These are phyloP conservation scores for Lumnitzera racemosa DNA, from an alignment of 345 rosid genomes.

Conservation along the genomic window DNA sequence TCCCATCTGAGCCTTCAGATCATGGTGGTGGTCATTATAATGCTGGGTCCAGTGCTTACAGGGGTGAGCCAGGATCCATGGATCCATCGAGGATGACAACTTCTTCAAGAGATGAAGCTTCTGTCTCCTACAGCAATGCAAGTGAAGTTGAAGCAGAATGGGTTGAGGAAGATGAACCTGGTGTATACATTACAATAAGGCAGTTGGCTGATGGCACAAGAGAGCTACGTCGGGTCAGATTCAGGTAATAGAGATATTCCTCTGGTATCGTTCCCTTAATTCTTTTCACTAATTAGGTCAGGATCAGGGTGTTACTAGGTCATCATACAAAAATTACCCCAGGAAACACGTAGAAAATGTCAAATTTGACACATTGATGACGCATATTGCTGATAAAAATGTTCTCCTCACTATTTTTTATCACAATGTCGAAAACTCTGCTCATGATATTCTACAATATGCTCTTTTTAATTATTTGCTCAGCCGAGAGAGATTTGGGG, in stretches of 20 bases:
- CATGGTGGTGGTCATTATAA: slow-evolving; percentile 30
- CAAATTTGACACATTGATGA: too few relatives aligned
- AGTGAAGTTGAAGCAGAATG: slow-evolving; percentile 89
- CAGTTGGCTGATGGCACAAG: slow-evolving; percentile 80
- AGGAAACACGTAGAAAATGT: too few relatives aligned
- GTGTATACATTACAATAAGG: slow-evolving; percentile 89
- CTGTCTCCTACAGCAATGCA: slow-evolving; percentile 75
- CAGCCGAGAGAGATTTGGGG: slow-evolving; percentile 94
- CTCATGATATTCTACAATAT: not conserved
- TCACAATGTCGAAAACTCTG: too few relatives aligned
- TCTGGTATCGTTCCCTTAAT: not conserved
- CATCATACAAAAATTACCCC: too few relatives aligned
- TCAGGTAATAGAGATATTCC: slow-evolving; percentile 49
- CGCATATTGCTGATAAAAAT: too few relatives aligned
- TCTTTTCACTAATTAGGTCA: not conserved
- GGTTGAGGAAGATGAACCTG: slow-evolving; percentile 90
- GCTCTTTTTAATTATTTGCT: not conserved
- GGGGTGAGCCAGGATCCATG: slow-evolving; percentile 37
- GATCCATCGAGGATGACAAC: slow-evolving; percentile 80
- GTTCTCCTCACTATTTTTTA: too few relatives aligned
- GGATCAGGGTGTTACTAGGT: not conserved
- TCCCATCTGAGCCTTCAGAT: slow-evolving; percentile 24
- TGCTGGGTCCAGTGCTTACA: slow-evolving; percentile 48
- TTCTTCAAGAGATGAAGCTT: slow-evolving; percentile 88
- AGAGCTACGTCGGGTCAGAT: slow-evolving; percentile 96